These are phyloP conservation scores for Rhodofomes roseus DNA, from an alignment of 1,284 basidiomycete species.

Conservation along the genomic window DNA sequence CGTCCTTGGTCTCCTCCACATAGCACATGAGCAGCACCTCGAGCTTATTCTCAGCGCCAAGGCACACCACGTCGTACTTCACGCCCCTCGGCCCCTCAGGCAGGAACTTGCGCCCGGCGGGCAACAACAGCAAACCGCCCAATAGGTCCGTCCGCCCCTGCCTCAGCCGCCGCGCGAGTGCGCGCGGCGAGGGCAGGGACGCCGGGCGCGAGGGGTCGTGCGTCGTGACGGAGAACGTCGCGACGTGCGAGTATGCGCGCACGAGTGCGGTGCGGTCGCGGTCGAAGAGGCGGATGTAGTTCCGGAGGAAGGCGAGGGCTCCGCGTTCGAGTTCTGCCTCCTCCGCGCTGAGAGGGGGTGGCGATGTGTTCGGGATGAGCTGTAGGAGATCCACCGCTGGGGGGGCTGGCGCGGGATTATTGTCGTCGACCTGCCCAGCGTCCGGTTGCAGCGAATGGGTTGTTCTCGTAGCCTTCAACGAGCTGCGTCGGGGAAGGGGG, in stretches of 20 bases:
- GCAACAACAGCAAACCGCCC: constrained; percentile 19
- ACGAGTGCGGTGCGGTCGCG: constrained; percentile 21
- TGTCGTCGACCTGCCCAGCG: no score
- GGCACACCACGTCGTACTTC: constrained; percentile 22
- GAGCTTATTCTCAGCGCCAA: constrained; percentile 14
- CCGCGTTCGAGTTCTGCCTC: not conserved
- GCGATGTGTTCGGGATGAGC: not conserved
- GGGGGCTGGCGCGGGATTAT: not conserved
- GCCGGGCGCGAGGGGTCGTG: not conserved
- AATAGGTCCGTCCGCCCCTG: constrained; percentile 17
- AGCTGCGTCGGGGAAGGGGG: no score
- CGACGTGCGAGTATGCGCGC: constrained; percentile 21
- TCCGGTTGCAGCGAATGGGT: no score
- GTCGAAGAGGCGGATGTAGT: constrained; percentile 21
- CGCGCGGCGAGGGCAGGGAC: not conserved
- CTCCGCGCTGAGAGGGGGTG: not conserved
- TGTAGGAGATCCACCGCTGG: not conserved
- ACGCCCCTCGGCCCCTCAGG: constrained; percentile 8
- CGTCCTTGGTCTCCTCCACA: constrained; percentile 8
- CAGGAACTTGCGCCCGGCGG: constrained; percentile 11
- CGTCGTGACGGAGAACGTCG: constrained; percentile 20
- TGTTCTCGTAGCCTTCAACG: no score
- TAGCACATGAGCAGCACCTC: constrained; percentile 25
- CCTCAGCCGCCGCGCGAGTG: not conserved
- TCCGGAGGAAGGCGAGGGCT: constrained; percentile 4